Conservation (phyloP, 2,329 filamentous ascomycete genomes). For the Fusarium equiseti region DNA sequence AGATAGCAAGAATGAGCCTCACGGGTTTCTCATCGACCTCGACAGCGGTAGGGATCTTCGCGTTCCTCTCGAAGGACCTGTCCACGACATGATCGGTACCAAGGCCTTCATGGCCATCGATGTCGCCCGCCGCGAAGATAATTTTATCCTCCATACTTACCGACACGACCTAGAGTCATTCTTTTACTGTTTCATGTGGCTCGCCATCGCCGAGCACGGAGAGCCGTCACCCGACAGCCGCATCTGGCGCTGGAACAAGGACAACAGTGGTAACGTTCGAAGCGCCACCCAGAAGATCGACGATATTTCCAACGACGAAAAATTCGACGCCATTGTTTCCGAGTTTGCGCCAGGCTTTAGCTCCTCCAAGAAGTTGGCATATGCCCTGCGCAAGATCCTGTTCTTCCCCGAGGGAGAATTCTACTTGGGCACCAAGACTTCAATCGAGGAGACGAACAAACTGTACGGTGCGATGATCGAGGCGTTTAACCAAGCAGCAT, state of each 20-base stretch:
- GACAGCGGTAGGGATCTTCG: constrained; percentile 33
- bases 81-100: constrained; percentile 25
- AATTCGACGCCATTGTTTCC: neutral
- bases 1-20: neutral
- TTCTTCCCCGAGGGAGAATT: neutral
- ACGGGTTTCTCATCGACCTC: constrained; percentile 46
- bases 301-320: neutral
- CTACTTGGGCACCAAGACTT: neutral
- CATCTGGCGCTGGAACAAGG: neutral
- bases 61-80: constrained; percentile 37
- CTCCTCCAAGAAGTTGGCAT: neutral
- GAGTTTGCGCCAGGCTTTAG: constrained; percentile 14
- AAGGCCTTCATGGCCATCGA: constrained; percentile 47
- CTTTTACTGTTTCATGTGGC: constrained; percentile 45
- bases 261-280: neutral
- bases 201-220: neutral
- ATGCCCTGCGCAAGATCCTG: neutral
- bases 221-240: neutral
- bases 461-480: constrained; percentile 1
- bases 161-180: constrained; percentile 49
- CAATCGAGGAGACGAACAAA: neutral
- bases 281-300: neutral
- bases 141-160: constrained; percentile 29
- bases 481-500: neutral
- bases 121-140: neutral